These are phyloP conservation scores for Aspergillus hancockii DNA, from an alignment of 495 filamentous ascomycete species.

Conservation along the genomic window DNA sequence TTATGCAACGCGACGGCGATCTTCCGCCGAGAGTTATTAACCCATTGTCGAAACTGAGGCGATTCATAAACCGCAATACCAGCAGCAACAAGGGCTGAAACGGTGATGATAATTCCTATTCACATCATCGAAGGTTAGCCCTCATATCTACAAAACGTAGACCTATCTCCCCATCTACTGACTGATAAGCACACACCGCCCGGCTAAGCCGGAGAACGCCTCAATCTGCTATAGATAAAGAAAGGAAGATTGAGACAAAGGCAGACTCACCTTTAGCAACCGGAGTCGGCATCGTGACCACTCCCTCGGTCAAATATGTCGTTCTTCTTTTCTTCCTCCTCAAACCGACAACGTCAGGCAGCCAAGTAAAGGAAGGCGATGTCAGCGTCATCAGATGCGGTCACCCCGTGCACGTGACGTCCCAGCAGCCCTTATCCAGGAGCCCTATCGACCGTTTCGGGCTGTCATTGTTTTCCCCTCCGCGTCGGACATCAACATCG, in stretches of 20 bases:
- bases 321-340: background rate
- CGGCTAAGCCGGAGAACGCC: slow-evolving; percentile 14
- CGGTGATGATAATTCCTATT: slow-evolving; percentile 74
- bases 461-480: slow-evolving; percentile 31
- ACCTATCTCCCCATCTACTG: slow-evolving; percentile 26
- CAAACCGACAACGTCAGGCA: background rate
- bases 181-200: slow-evolving; percentile 45
- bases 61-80: slow-evolving; percentile 85
- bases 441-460: slow-evolving; percentile 41
- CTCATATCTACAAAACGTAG: slow-evolving; percentile 2
- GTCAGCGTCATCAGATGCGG: slow-evolving; percentile 13
- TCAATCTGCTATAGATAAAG: background rate
- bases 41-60: slow-evolving; percentile 74
- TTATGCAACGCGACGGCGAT: slow-evolving; percentile 76
- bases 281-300: slow-evolving; percentile 49
- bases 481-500: slow-evolving; percentile 21
- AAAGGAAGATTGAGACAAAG: slow-evolving; percentile 3
- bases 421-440: slow-evolving; percentile 36
- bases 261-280: slow-evolving; percentile 52
- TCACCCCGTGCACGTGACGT: slow-evolving; percentile 33
- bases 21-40: slow-evolving; percentile 73
- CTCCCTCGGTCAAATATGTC: slow-evolving; percentile 1
- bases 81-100: slow-evolving; percentile 74
- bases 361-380: background rate
- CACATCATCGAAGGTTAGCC: slow-evolving; percentile 7